Evolutionary conservation across 352 stramenopile genomes (phyloP).

Genomic region (Globisporangium sylvaticum): DNA sequence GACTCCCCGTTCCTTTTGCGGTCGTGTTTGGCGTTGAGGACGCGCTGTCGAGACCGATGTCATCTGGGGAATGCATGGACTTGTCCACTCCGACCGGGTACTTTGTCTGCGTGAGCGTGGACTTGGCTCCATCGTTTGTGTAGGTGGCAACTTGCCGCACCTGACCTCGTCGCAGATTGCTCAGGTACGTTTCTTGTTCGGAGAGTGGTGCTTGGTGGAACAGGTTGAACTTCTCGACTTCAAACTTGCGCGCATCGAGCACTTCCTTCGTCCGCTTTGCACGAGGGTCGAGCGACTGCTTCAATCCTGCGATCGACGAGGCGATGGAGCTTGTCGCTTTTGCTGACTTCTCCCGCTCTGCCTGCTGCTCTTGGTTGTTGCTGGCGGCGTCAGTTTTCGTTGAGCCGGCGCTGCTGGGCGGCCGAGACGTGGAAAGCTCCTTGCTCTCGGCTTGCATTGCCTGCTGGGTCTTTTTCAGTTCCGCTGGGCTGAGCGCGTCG

Average conservation of each 20-base stretch:
- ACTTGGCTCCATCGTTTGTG: slow-evolving; percentile 55
- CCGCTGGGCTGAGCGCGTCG: slow-evolving; percentile 5
- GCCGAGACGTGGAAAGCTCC: slow-evolving; percentile 30
- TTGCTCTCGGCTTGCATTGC: slow-evolving; percentile 62
- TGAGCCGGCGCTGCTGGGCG: slow-evolving; percentile 20
- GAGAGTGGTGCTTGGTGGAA: slow-evolving; percentile 56
- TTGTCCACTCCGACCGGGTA: slow-evolving; percentile 32
- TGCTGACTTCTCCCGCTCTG: slow-evolving; percentile 10
- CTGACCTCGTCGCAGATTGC: slow-evolving; percentile 40
- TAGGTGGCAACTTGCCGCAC: slow-evolving; percentile 55
- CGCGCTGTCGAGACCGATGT: slow-evolving; percentile 56
- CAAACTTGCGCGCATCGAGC: slow-evolving; percentile 53
- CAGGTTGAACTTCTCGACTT: slow-evolving; percentile 64
- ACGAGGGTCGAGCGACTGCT: slow-evolving; percentile 63
- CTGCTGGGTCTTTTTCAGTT: slow-evolving; percentile 60
- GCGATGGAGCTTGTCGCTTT: slow-evolving; percentile 31
- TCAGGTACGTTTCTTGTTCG: slow-evolving; percentile 57
- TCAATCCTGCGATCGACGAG: slow-evolving; percentile 70
- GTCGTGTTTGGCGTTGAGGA: slow-evolving; percentile 10
- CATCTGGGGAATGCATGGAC: slow-evolving; percentile 70
- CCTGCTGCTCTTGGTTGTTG: slow-evolving; percentile 12
- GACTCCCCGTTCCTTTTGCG: neutral
- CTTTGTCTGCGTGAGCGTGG: slow-evolving; percentile 51
- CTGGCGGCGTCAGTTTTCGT: neutral
- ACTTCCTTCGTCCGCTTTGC: slow-evolving; percentile 58